Percentiles rank a stretch among this genome's conserved stretches.
Conservation (phyloP, 345 rosid species). For the Erodium maritimum region DNA sequence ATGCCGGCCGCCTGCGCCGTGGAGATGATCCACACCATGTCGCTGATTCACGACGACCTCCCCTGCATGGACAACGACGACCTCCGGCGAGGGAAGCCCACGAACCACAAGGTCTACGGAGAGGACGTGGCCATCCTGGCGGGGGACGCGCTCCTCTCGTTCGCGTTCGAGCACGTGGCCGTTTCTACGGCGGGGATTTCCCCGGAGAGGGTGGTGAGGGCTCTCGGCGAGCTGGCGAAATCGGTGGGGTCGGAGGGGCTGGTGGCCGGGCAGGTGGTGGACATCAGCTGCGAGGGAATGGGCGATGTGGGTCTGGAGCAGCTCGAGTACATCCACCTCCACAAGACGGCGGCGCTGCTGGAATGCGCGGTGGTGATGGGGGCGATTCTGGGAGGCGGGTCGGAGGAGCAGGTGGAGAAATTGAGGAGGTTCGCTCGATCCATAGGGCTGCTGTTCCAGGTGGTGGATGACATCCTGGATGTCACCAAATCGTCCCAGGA, state of each 20-base stretch:
- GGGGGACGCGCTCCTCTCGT: slow-evolving; percentile 10
- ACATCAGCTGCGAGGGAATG: slow-evolving; percentile 20
- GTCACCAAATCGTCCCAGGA: slow-evolving; percentile 33
- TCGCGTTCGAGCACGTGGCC: slow-evolving; percentile 31
- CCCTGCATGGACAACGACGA: too few species aligned
- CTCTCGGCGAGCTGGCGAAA: slow-evolving; percentile 25
- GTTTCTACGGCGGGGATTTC: slow-evolving; percentile 18
- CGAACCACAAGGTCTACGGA: too few species aligned
- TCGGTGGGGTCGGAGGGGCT: slow-evolving; percentile 30
- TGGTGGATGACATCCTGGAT: slow-evolving; percentile 36
- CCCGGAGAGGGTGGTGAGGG: slow-evolving; percentile 20
- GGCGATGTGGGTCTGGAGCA: slow-evolving; percentile 15
- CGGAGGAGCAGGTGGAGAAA: slow-evolving; percentile 22
- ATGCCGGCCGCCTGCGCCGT: too few species aligned
- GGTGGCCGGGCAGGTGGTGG: slow-evolving; percentile 29
- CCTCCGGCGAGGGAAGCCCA: too few species aligned
- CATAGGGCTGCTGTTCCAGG: slow-evolving; percentile 32
- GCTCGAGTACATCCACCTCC: slow-evolving; percentile 33
- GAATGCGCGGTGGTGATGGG: slow-evolving; percentile 31
- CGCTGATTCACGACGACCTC: too few species aligned
- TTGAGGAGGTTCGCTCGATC: slow-evolving; percentile 18
- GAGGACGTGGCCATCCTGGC: too few species aligned
- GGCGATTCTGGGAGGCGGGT: slow-evolving; percentile 29
- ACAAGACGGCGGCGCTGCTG: slow-evolving; percentile 28
- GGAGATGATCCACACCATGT: too few species aligned